Base-by-base conservation (phyloP, 805 yeast genomes). In the Candida taoyuanica region DNA sequence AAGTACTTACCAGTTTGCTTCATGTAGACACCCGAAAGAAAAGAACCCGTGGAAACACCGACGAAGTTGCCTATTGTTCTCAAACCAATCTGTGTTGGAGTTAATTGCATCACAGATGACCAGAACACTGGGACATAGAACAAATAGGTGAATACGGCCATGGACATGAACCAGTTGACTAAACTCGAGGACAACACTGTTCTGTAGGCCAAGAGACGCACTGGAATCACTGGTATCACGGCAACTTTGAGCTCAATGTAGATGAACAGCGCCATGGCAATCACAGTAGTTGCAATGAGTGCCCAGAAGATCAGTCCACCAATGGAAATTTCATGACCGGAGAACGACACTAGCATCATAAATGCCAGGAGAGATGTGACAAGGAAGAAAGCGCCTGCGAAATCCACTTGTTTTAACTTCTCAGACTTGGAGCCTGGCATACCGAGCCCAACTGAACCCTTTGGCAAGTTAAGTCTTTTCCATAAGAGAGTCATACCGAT, bases 111-210 rank as follows among this genome's bases (percentile, higher is more conserved):
- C 3, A 77, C 84, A 0, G 84, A 62, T 13, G 73, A 62, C 58
- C 74, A 78, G 52, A 69, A 83, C 15, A 86, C 68, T 2, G 96
- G 96, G 3, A 79, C 68, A 58, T 79, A 85, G 61, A 70, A 86
- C 39, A 85, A 55, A 46, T 70, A 68, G 2, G 87, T 64, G 55
- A 73, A 83, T 14, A 73, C 71, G 1, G 77, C 70, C 83, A 85
- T 84, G 5, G 86, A 76, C 57, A 71, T 67, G 49, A 78, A 76
- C 77, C 83, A 76, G 53, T 79, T 80, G 13, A 81, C 73, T 49
- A 80, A 60, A 6, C 84, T 73, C 2, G 85, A 73, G 1, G 85
- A 76, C 33, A 78, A 59, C 3, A 82, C 76, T 0, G 86, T 78
- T 50, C 80, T 62, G 44, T 75, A 66, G 0, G 65, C 60, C 53